Conservation (phyloP, 495 filamentous ascomycete genomes). For the Bathelium albidoporum region DNA sequence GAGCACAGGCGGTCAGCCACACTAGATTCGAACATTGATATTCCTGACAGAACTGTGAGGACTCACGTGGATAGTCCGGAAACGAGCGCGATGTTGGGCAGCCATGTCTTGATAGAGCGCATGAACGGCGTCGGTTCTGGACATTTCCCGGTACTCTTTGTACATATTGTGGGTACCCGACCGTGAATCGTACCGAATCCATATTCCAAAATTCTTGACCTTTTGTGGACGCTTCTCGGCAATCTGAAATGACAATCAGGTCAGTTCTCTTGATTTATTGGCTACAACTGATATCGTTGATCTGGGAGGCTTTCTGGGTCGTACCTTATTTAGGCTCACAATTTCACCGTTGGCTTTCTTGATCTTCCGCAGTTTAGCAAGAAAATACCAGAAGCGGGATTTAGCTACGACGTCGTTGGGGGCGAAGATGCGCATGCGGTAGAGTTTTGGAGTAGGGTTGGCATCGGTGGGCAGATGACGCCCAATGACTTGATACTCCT, state of each 20-base stretch:
- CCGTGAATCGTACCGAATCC: slow-evolving; percentile 99
- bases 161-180: slow-evolving; percentile 99
- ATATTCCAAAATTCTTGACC: slow-evolving; percentile 99
- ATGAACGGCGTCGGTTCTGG: slow-evolving; percentile 86
- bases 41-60: neutral
- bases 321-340: slow-evolving; percentile 88
- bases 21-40: neutral
- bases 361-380: slow-evolving; percentile 95
- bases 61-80: slow-evolving; percentile 94
- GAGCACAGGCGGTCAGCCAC: slow-evolving; percentile 2
- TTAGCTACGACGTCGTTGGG: slow-evolving; percentile 96
- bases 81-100: slow-evolving; percentile 92
- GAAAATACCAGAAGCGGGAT: slow-evolving; percentile 99
- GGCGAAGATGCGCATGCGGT: slow-evolving; percentile 99
- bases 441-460: slow-evolving; percentile 92
- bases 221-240: slow-evolving; percentile 95
- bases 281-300: too few relatives aligned
- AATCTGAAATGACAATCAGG: slow-evolving; percentile 49
- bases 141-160: slow-evolving; percentile 99
- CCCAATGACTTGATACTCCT: slow-evolving; percentile 99
- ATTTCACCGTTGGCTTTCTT: slow-evolving; percentile 99
- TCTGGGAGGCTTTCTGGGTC: slow-evolving; percentile 27
- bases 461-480: slow-evolving; percentile 94
- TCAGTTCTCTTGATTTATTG: neutral
- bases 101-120: slow-evolving; percentile 99